phyloP scores from a whole-genome alignment of 202 grass and related monocot species.

The Schoenoplectus tabernaemontani region DNA sequence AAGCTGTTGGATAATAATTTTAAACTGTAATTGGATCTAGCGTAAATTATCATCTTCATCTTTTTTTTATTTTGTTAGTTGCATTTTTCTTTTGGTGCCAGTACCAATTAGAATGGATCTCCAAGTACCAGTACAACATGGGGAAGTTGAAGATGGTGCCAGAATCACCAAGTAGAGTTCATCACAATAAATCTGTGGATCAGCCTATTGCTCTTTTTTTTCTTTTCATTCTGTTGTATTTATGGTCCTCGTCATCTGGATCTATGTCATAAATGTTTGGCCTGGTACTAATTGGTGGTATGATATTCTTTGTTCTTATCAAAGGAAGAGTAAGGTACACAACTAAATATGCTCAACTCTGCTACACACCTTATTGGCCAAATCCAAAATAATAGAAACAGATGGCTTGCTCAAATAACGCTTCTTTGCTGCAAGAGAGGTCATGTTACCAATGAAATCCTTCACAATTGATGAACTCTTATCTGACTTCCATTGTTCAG shows the following conservation, averaged over 20 bases:
- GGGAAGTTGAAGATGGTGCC: background rate
- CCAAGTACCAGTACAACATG: background rate
- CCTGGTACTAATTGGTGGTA: background rate
- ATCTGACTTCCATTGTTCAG: slow-evolving; percentile 45
- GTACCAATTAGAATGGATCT: background rate
- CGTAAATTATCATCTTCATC: background rate
- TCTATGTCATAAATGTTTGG: background rate
- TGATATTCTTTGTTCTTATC: background rate
- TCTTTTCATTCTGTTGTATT: background rate
- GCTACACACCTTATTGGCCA: slow-evolving; percentile 53
- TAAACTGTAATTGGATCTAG: background rate
- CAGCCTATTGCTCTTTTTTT: background rate
- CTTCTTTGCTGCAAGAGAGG: slow-evolving; percentile 63
- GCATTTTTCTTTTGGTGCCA: background rate
- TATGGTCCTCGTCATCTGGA: background rate
- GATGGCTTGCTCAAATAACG: slow-evolving; percentile 72
- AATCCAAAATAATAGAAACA: slow-evolving; percentile 74
- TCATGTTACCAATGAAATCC: slow-evolving; percentile 54
- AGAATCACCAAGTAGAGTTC: background rate
- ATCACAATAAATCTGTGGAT: background rate
- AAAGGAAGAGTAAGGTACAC: background rate
- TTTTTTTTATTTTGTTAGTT: background rate
- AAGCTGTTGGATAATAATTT: background rate
- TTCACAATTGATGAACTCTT: slow-evolving; percentile 47
- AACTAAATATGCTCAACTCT: background rate